These are phyloP conservation scores for Daldinia bambusicola DNA, from an alignment of 495 filamentous ascomycete genomes.

Conservation along the genomic window DNA sequence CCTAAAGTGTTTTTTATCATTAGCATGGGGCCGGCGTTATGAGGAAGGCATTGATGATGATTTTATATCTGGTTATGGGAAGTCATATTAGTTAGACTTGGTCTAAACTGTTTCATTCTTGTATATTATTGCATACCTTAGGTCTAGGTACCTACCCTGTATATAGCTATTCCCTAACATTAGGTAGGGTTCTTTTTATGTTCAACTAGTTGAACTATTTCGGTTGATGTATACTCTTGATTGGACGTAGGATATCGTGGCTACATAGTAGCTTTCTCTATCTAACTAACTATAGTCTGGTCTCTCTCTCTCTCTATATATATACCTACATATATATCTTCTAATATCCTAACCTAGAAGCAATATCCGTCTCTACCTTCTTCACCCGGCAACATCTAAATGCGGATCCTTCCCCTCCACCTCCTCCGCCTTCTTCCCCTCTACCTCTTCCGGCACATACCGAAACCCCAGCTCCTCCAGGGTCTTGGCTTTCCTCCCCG, in stretches of 20 bases:
- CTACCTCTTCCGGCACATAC: constrained; percentile 42
- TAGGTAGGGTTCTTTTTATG: not conserved
- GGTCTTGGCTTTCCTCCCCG: constrained; percentile 53
- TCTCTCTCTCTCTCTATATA: too few relatives aligned
- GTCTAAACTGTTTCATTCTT: not conserved
- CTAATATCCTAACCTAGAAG: not conserved
- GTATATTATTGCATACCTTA: not conserved
- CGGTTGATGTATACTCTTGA: too few relatives aligned
- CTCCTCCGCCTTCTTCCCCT: not conserved
- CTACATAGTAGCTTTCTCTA: not conserved
- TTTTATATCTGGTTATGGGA: not conserved
- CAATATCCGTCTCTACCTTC: too few relatives aligned
- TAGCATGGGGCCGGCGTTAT: not conserved
- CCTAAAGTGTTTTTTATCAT: not conserved
- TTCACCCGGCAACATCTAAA: constrained; percentile 22
- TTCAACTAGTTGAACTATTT: not conserved
- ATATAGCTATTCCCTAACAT: not conserved
- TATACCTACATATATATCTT: not conserved
- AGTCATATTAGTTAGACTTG: not conserved
- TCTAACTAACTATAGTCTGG: not conserved
- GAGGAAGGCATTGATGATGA: not conserved
- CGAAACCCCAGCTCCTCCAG: constrained; percentile 57
- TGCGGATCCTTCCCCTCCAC: constrained; percentile 12
- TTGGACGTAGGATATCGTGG: not conserved
- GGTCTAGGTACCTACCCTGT: not conserved